Conservation (phyloP, 2,329 filamentous ascomycete genomes). For the Arthrobotrys sphaeroides region DNA sequence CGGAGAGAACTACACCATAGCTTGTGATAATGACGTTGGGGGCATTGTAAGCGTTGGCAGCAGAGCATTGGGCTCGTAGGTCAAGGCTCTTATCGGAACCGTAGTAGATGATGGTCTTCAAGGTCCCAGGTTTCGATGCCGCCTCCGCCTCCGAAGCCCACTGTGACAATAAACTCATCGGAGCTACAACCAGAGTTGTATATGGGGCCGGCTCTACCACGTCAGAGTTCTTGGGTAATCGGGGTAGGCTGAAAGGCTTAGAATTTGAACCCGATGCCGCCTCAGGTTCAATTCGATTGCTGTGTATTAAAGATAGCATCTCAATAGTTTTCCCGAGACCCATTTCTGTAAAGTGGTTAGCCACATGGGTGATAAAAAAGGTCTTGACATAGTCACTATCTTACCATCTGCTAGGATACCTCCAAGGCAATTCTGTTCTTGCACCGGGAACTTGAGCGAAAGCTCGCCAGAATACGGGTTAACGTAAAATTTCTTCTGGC, state of each 20-base stretch:
- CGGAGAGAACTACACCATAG: slow-evolving; percentile 89
- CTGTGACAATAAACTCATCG: slow-evolving; percentile 94
- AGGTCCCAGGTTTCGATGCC: slow-evolving; percentile 81
- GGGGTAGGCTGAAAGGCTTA: slow-evolving; percentile 31
- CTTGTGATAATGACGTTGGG: slow-evolving; percentile 94
- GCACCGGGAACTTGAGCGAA: slow-evolving; percentile 87
- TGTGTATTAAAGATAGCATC: slow-evolving; percentile 92
- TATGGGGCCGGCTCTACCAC: slow-evolving; percentile 76
- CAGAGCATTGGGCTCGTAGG: slow-evolving; percentile 79
- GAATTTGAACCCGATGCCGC: slow-evolving; percentile 44
- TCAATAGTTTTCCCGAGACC: slow-evolving; percentile 98
- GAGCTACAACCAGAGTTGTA: slow-evolving; percentile 93
- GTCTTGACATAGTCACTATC: not conserved
- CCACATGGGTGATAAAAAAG: not conserved
- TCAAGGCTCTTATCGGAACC: slow-evolving; percentile 84
- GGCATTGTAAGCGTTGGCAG: slow-evolving; percentile 75
- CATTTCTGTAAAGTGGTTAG: slow-evolving; percentile 72
- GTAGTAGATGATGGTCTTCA: slow-evolving; percentile 91
- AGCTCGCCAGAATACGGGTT: slow-evolving; percentile 97
- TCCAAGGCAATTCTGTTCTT: slow-evolving; percentile 93
- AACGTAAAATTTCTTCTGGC: slow-evolving; percentile 83
- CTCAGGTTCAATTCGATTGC: slow-evolving; percentile 68
- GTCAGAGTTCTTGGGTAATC: slow-evolving; percentile 58
- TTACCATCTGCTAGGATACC: slow-evolving; percentile 83
- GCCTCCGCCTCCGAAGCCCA: slow-evolving; percentile 97